These are phyloP conservation scores for Pseudocercospora fuligena DNA, from an alignment of 2,329 filamentous ascomycete genomes.

Conservation along the genomic window DNA sequence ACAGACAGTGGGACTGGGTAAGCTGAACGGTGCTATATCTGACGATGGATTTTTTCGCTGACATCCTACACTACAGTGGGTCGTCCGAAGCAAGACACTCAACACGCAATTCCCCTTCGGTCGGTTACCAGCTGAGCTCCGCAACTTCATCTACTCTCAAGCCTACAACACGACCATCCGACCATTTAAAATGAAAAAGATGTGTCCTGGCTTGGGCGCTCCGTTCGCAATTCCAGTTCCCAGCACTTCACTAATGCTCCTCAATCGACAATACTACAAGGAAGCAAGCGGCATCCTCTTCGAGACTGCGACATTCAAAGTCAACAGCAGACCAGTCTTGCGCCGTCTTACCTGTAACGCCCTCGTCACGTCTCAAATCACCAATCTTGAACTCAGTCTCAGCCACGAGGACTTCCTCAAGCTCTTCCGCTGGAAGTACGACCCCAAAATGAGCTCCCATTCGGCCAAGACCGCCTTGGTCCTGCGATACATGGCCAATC, in stretches of 20 bases:
- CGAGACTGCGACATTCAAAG: slow-evolving; percentile 24
- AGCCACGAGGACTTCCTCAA: slow-evolving; percentile 29
- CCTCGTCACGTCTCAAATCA: slow-evolving; percentile 22
- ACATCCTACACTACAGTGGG: background rate
- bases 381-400: slow-evolving; percentile 31
- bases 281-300: slow-evolving; percentile 33
- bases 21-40: background rate
- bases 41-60: background rate
- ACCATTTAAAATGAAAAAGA: background rate
- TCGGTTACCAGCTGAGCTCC: slow-evolving; percentile 33
- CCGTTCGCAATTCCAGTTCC: background rate
- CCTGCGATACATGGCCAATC: slow-evolving; percentile 8
- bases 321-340: slow-evolving; percentile 26
- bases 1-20: slow-evolving; percentile 23
- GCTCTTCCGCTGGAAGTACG: slow-evolving; percentile 31
- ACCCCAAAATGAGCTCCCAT: background rate
- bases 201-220: no score
- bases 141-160: slow-evolving; percentile 30
- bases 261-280: slow-evolving; percentile 27
- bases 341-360: slow-evolving; percentile 22
- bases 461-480: background rate
- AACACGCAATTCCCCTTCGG: slow-evolving; percentile 22
- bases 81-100: background rate
- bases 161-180: slow-evolving; percentile 1
- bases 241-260: slow-evolving; percentile 24